phyloP scores from a whole-genome alignment of 345 rosid species.

The Citropsis articulata region DNA sequence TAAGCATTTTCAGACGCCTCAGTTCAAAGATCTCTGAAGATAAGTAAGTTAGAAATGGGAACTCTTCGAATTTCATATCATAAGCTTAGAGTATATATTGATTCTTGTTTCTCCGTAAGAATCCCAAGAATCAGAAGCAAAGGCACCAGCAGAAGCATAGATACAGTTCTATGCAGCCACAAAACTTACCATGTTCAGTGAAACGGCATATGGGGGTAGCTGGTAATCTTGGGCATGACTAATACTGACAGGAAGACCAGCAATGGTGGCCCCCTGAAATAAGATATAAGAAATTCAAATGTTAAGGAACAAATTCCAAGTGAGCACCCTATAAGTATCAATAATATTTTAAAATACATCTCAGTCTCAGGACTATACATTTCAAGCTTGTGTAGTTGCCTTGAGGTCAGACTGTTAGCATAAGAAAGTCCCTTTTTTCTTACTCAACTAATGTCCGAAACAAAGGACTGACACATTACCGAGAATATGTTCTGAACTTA shows the following conservation, averaged over 20 bases:
- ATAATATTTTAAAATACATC: background rate
- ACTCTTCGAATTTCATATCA: background rate
- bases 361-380: background rate
- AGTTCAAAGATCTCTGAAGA: background rate
- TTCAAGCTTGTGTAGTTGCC: background rate
- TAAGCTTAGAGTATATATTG: no score
- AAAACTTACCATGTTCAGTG: constrained; percentile 22
- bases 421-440: background rate
- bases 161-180: background rate
- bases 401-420: background rate
- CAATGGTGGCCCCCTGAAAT: constrained; percentile 35
- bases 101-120: background rate
- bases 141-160: background rate
- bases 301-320: background rate
- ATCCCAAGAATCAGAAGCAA: background rate
- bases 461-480: background rate
- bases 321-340: background rate
- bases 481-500: background rate
- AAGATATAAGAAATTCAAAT: background rate
- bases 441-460: no score
- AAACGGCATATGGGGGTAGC: constrained; percentile 37
- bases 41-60: background rate
- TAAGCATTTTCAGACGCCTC: background rate
- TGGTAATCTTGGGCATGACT: constrained; percentile 37
- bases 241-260: constrained; percentile 33